Percentiles rank a stretch among this genome's conserved stretches.
Evolutionary conservation across 2,329 filamentous ascomycete species (phyloP).

Genomic region (Microascus cirrosus): DNA sequence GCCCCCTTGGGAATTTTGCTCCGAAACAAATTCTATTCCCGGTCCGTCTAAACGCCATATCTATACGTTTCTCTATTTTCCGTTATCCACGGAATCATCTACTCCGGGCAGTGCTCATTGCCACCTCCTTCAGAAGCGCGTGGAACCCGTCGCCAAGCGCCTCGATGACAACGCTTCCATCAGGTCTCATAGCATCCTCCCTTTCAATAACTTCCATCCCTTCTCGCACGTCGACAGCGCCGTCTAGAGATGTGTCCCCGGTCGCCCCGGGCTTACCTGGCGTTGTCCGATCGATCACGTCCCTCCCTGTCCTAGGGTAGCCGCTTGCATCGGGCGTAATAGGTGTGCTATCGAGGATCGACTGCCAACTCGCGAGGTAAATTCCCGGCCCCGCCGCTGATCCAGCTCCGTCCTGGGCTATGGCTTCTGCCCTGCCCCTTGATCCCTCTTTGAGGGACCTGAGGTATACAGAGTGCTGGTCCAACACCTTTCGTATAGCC

Average conservation of each 20-base stretch:
- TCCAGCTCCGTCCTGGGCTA: conserved; percentile 11
- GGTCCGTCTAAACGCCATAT: neutral
- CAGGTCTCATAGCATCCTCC: neutral
- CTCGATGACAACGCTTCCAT: conserved; percentile 1
- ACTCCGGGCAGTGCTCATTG: neutral
- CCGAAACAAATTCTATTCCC: neutral
- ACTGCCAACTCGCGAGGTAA: conserved; percentile 63
- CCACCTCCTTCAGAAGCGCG: conserved; percentile 1
- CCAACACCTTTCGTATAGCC: conserved; percentile 37
- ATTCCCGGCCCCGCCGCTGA: conserved; percentile 51
- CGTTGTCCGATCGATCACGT: conserved; percentile 3
- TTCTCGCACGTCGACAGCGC: neutral
- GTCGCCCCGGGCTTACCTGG: conserved; percentile 10
- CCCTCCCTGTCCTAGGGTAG: neutral
- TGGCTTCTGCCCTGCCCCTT: conserved; percentile 14
- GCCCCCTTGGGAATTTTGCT: neutral
- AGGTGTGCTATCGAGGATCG: conserved; percentile 55
- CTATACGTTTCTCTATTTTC: neutral
- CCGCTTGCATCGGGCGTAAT: conserved; percentile 43
- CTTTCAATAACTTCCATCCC: conserved; percentile 1
- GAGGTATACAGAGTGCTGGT: conserved; percentile 52
- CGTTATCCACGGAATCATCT: neutral
- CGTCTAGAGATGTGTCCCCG: conserved; percentile 11
- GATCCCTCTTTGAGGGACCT: conserved; percentile 22
- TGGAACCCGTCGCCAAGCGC: conserved; percentile 1